Percentiles rank a stretch among this genome's conserved stretches.
Evolutionary conservation across 106 monocot species (phyloP).

Genomic region (Dendrobium officinale): DNA sequence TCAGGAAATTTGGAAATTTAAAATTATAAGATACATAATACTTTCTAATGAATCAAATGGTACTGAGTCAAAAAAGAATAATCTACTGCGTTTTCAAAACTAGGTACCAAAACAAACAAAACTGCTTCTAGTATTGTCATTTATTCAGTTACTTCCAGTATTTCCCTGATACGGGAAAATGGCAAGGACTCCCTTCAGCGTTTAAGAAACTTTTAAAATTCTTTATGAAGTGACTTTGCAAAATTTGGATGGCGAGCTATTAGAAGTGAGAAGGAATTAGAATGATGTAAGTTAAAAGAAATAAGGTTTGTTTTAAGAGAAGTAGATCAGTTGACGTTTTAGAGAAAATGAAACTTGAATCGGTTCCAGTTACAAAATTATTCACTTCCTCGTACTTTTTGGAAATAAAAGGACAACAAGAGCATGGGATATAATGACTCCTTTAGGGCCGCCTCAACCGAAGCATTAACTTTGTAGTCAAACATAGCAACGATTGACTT

Average conservation of each 20-base stretch:
- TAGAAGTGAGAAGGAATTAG: neutral
- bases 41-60: neutral
- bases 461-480: too few relatives aligned
- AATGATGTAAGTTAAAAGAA: neutral
- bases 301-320: neutral
- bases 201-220: neutral
- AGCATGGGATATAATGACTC: neutral
- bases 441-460: neutral
- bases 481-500: too few relatives aligned
- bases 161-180: neutral
- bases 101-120: neutral
- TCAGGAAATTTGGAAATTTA: neutral
- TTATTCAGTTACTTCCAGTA: neutral
- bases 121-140: neutral
- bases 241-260: neutral
- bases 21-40: neutral
- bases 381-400: neutral
- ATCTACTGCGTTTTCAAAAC: neutral
- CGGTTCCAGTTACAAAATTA: neutral
- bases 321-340: neutral
- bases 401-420: neutral
- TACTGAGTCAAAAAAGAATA: neutral
- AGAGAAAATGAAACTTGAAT: neutral
- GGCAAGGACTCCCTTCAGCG: too few relatives aligned
- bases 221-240: neutral